Conservation (phyloP, 352 stramenopile species). For the Globisporangium middletonii region DNA sequence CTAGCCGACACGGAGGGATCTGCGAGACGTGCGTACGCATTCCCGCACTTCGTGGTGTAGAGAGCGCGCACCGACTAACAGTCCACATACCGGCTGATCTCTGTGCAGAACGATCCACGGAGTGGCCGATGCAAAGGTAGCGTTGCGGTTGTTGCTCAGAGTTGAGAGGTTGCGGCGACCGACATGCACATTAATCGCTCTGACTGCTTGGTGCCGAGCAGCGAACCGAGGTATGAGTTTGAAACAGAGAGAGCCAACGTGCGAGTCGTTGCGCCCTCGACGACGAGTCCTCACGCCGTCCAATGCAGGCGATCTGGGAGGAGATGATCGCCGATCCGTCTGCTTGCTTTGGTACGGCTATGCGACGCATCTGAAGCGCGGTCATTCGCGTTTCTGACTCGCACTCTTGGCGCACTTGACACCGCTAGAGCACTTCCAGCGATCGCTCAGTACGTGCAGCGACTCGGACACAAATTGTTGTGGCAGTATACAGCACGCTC, state of each 20-base stretch:
- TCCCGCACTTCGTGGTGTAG: neutral
- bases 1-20: constrained; percentile 38
- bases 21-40: constrained; percentile 50
- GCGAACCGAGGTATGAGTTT: constrained; percentile 6
- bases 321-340: constrained; percentile 85
- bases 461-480: no score
- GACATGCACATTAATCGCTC: no score
- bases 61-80: neutral
- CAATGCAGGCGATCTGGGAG: constrained; percentile 73
- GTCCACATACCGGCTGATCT: neutral
- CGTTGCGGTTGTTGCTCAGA: neutral
- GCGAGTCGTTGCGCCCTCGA: neutral
- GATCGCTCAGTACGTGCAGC: constrained; percentile 41
- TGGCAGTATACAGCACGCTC: no score
- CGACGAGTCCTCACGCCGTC: neutral
- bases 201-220: neutral
- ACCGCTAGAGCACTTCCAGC: constrained; percentile 60
- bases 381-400: neutral
- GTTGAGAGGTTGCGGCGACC: neutral
- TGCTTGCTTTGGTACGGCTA: constrained; percentile 57
- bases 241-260: neutral
- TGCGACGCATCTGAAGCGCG: no score
- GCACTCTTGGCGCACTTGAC: neutral
- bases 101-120: constrained; percentile 56
- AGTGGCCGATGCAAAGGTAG: constrained; percentile 52